Base-by-base conservation (phyloP, 306 rosid species). In the Prosopis cineraria region DNA sequence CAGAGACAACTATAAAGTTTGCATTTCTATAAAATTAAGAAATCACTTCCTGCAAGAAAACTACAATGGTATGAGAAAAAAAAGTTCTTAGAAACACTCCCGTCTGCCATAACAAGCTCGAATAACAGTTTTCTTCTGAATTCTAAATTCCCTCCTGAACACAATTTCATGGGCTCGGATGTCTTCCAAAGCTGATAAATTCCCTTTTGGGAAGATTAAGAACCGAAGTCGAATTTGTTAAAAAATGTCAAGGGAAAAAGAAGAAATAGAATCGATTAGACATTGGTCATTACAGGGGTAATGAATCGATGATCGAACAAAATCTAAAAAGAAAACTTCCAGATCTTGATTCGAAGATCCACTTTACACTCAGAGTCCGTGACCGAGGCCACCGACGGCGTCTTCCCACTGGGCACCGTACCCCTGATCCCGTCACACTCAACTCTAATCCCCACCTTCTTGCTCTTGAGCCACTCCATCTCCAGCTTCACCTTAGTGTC, bases 331-430 rank as follows among this genome's bases (percentile, higher is more conserved):
- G 96, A 91, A 77, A 85, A 96, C 80, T 91, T 96, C 98, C 98
- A 96, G 90, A 96, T 91, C 97, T 90, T 96, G 91, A 96, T 87
- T 78, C 99, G 90, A 47, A 96, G 97, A 91, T 91, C 98, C 70
- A 95, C 98, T 87, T 90, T 87, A 73, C 99, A 96, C 45, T 90
- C 84, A 7, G 99, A 78, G 72, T 75, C 79, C 43, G 92, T 81
- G 22, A 95, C 94, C 3, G 89, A 80, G 16, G 91, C 97, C 76
- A 90, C 85, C 80, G 96, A 41, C 85, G 99, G 96, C 2, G 91
- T n/a, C 85, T 90, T 95, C n/a, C 94, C 98, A 50, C 74, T 82
- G 34, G 98, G 97, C 17, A 87, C 80, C 6, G 30, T 73, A 10
- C 91, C 99, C 65, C 67, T 87, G 62, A 95, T 86, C 14, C 89